Base-by-base conservation (phyloP, 768 basidiomycete genomes). In the Pleurotus cornucopiae region DNA sequence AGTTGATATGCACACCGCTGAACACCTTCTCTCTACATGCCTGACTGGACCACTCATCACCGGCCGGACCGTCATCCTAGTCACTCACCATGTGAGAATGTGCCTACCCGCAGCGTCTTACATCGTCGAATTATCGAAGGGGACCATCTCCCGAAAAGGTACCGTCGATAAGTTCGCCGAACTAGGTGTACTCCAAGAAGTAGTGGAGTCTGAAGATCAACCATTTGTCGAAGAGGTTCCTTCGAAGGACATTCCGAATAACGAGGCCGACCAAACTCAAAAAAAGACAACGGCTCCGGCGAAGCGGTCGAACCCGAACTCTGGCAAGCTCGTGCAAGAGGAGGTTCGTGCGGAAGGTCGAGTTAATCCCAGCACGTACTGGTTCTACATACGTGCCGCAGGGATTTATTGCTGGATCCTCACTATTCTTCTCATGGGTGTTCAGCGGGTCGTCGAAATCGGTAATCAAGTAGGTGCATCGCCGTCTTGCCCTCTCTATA, bases 21-120 rank as follows among this genome's bases (percentile, higher is more conserved):
- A 80, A 44, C 85, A 88, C 61, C 68, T 95, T 16, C 83, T 89
- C 55, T 69, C 74, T 12, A 71, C 81, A 37, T 90, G 88, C 59
- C 70, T 94, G 13, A 72, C 73, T 6, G 85, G 91, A 6, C 68
- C 76, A 1, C 74, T 94, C 13, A 80, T 86, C 58, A 69, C 71
- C 13, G 79, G 75, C 49, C 76, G 91, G 13, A 94, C 91, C 0
- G 79, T 93, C 60, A 78, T 94, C 57, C 77, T 95, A 14, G 89
- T 94, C 52, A 93, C 91, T 0, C 92, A 95, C 65, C 89, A 92
- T 63, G 81, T 90, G 56, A 78, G 75, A 34, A 76, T 93, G 5
- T 89, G 88, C 62, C 74, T 89, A 0, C 85, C 88, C 0, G 71
- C 78, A 14, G 84, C 90, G 0, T 71, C 81, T 1, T 88, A 88